Percentiles rank a stretch among this genome's conserved stretches.
Evolutionary conservation across 2,329 filamentous ascomycete species (phyloP).

Genomic region (Dactylellina cionopaga): DNA sequence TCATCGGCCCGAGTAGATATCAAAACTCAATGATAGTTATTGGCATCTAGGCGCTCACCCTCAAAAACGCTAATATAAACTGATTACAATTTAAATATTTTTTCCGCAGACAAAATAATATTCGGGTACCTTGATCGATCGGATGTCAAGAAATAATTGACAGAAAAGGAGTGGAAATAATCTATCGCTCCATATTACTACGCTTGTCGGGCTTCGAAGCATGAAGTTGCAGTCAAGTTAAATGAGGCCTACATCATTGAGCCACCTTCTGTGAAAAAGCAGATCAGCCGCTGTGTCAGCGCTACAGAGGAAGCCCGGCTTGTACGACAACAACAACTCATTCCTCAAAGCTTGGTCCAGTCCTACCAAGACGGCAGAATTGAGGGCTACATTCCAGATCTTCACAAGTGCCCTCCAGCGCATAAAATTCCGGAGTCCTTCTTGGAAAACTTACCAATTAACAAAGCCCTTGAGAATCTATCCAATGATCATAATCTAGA

Average conservation of each 20-base stretch:
- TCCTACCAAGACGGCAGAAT: neutral
- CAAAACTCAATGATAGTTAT: too few species aligned
- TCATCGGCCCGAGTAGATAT: neutral
- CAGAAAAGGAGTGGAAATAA: slow-evolving; percentile 2
- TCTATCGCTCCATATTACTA: slow-evolving; percentile 3
- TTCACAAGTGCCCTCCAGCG: neutral
- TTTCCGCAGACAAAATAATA: slow-evolving; percentile 6
- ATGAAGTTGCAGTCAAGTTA: slow-evolving; percentile 2
- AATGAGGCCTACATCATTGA: neutral
- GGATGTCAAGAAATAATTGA: slow-evolving; percentile 3
- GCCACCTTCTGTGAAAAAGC: neutral
- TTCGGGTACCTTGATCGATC: neutral
- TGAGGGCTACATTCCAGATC: neutral
- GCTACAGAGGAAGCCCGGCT: neutral
- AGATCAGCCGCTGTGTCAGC: neutral
- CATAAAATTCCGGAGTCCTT: neutral
- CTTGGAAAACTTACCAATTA: neutral
- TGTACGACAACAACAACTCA: neutral
- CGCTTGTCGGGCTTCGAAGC: neutral
- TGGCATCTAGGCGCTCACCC: too few species aligned
- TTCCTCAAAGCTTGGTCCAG: neutral
- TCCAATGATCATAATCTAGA: too few species aligned
- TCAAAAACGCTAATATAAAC: too few species aligned
- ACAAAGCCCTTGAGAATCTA: neutral
- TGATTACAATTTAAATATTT: neutral